These are phyloP conservation scores for Chytridiales sp. DNA, from an alignment of 371 early-diverging fungal species.

Conservation along the genomic window DNA sequence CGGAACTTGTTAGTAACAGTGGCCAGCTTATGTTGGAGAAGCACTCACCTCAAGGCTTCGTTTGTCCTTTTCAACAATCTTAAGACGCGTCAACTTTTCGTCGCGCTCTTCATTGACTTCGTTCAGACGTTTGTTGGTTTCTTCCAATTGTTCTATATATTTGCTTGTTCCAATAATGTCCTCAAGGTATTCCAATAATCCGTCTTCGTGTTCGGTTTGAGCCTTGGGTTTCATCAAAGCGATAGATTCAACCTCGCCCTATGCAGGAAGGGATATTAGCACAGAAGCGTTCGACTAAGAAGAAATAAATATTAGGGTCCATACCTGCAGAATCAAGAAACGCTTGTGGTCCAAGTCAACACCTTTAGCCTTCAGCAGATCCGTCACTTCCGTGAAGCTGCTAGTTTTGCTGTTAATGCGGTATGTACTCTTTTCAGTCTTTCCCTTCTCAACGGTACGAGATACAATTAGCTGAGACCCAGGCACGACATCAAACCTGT, in stretches of 20 bases:
- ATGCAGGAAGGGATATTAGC: neutral
- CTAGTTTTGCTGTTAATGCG: constrained; percentile 71
- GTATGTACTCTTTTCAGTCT: constrained; percentile 47
- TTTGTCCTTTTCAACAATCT: constrained; percentile 81
- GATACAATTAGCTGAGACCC: constrained; percentile 76
- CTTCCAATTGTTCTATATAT: constrained; percentile 89
- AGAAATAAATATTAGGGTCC: neutral
- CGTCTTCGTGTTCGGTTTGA: constrained; percentile 89
- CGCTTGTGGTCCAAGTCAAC: constrained; percentile 99
- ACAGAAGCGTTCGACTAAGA: no score
- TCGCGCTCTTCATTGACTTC: constrained; percentile 72
- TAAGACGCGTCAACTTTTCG: constrained; percentile 81
- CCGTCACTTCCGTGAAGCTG: constrained; percentile 82
- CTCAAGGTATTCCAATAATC: constrained; percentile 98
- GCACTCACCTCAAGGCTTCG: constrained; percentile 61
- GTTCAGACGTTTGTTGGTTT: constrained; percentile 66
- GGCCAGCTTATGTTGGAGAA: neutral
- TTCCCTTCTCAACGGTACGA: constrained; percentile 57
- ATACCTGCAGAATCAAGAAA: constrained; percentile 93
- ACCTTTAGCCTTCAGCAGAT: constrained; percentile 82
- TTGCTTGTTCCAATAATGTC: constrained; percentile 98
- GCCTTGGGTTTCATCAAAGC: constrained; percentile 99
- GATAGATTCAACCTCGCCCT: constrained; percentile 99
- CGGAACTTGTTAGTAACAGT: neutral
- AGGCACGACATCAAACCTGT: constrained; percentile 64